phyloP scores from a whole-genome alignment of 2,329 filamentous ascomycete genomes.

The Colletotrichum orchidophilum region DNA sequence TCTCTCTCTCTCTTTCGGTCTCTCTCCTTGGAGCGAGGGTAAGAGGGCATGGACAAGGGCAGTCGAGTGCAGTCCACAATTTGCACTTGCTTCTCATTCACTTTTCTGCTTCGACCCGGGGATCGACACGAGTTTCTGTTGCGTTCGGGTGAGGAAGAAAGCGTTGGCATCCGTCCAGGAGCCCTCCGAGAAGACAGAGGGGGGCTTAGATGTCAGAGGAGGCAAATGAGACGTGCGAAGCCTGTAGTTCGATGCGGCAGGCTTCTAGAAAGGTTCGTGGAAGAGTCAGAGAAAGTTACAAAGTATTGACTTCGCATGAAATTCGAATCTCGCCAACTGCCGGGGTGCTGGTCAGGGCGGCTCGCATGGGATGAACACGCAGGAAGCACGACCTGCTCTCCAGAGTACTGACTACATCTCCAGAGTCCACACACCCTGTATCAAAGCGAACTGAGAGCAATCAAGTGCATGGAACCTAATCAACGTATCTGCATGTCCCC shows the following conservation, averaged over 20 bases:
- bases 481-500: background rate
- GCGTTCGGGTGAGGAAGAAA: background rate
- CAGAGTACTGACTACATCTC: too few species aligned
- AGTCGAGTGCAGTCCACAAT: background rate
- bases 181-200: background rate
- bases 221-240: constrained; percentile 16
- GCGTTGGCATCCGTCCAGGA: background rate
- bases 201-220: constrained; percentile 18
- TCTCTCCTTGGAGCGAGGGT: constrained; percentile 10
- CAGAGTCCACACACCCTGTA: background rate
- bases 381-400: background rate
- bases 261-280: constrained; percentile 21
- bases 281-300: constrained; percentile 3
- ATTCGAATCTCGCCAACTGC: constrained; percentile 24
- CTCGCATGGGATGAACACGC: constrained; percentile 23
- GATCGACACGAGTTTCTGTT: constrained; percentile 28
- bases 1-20: background rate
- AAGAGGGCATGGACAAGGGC: constrained; percentile 24
- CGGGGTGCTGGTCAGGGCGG: constrained; percentile 10
- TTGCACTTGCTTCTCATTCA: background rate
- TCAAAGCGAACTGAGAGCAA: background rate
- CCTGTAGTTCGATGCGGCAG: constrained; percentile 8
- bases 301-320: constrained; percentile 19
- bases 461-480: background rate
- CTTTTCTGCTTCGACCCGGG: background rate